Conservation (phyloP, 164 flowering plant genomes). For the Liquidambar formosana region DNA sequence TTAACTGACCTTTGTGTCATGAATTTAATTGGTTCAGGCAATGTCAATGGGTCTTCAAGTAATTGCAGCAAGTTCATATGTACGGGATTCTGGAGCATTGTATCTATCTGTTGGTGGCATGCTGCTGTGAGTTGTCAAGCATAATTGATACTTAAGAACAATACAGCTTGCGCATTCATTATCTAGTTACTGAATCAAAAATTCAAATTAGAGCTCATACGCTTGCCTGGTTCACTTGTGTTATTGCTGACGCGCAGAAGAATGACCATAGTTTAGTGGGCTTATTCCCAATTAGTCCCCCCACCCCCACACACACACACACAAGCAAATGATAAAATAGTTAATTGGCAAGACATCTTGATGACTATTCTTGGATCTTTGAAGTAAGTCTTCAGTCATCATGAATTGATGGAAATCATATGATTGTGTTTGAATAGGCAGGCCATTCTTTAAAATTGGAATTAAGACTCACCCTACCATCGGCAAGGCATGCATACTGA, state of each 20-base stretch:
- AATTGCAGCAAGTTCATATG: conserved; percentile 36
- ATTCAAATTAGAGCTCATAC: background rate
- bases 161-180: too few species aligned
- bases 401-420: background rate
- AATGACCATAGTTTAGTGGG: background rate
- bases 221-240: background rate
- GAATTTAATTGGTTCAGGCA: conserved; percentile 29
- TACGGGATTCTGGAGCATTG: conserved; percentile 21
- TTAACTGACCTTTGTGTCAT: background rate
- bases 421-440: background rate
- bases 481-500: too few species aligned
- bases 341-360: too few species aligned
- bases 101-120: conserved; percentile 51
- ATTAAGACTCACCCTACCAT: background rate
- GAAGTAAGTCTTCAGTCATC: background rate
- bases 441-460: background rate
- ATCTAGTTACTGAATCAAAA: background rate
- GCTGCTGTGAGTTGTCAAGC: conserved; percentile 39
- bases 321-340: too few species aligned
- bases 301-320: too few species aligned
- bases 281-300: too few species aligned
- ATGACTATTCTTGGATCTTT: too few species aligned
- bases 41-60: conserved; percentile 44
- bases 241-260: background rate
- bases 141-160: background rate